A percentile compares a stretch with the other conserved stretches of the same genome.
Evolutionary conservation across 2,329 filamentous ascomycete species (phyloP).

Genomic region (Aspergillus fumigatiaffinis): DNA sequence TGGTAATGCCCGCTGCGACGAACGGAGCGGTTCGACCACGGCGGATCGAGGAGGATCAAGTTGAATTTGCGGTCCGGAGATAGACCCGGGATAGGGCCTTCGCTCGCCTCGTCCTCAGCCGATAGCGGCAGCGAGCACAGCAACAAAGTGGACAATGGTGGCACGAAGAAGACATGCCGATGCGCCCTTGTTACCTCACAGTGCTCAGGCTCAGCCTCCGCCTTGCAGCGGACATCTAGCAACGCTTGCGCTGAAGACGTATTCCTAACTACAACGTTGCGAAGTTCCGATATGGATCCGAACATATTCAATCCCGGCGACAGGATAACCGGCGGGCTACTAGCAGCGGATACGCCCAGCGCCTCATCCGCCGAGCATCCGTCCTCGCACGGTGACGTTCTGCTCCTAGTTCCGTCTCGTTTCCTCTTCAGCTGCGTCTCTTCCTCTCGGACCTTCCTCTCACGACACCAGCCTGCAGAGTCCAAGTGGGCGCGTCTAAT

Average conservation of each 20-base stretch:
- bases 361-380: background rate
- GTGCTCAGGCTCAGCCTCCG: background rate
- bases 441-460: conserved; percentile 12
- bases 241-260: conserved; percentile 17
- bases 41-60: conserved; percentile 59
- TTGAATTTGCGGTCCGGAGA: conserved; percentile 45
- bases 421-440: conserved; percentile 4
- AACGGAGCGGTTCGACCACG: conserved; percentile 61
- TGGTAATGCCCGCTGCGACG: conserved; percentile 50
- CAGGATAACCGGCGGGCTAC: conserved; percentile 29
- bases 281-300: conserved; percentile 19
- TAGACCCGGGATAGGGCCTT: conserved; percentile 24
- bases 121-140: conserved; percentile 35
- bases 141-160: conserved; percentile 47
- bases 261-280: conserved; percentile 27
- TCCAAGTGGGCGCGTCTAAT: conserved; percentile 20
- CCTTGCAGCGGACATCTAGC: conserved; percentile 8
- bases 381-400: background rate
- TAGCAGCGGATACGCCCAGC: background rate
- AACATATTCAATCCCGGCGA: conserved; percentile 32
- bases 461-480: conserved; percentile 32
- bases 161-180: conserved; percentile 39
- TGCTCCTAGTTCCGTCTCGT: background rate
- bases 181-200: background rate
- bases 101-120: conserved; percentile 1